Evolutionary conservation across 331 rosid genomes (phyloP), one percentile per base, ranked within the genome.

Genomic region (Quercus phellos): DNA sequence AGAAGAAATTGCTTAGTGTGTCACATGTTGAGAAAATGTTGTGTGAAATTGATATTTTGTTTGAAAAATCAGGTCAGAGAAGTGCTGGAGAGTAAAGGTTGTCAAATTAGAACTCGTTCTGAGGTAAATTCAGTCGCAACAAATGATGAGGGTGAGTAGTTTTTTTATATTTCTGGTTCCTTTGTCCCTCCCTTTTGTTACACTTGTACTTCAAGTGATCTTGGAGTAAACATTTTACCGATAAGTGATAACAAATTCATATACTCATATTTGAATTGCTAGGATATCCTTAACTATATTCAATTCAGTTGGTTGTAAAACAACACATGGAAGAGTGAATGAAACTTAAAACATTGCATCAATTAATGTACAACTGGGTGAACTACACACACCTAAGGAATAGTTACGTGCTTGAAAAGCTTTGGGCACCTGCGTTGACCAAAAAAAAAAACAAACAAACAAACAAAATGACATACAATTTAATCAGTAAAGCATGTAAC

Each of bases 81-180:
- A 76, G 91, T 78, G 81, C 85, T 94, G 51, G 86, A 80, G 85
- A 89, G 84, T 73, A 84, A 72, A 73, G 90, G 91, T 32, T 77
- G 93, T 75, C 84, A 56, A 19, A 89, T 92, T 87, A 80, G 70
- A 83, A 71, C 89, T 22, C 67, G 83, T 64, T 72, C 78, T 8
- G 90, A 89, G 79, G 96, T 92, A 51, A 74, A 78, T 13, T 83
- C 70, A 35, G 82, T 94, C 82, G 81, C 91, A 55, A 77, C 90
- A 54, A 68, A 85, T 55, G 90, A 89, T 74, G 75, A 90, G 68
- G 96, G 98, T 92, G 54, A 56, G 82, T 51, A 5, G 34, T 54
- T 19, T 21, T 51, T 60, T 24, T 1, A 19, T 4, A 18, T 29
- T 29, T 11, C 18, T 43, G 3, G 64, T 68, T 21, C 5, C 26